Conservation (phyloP, 2,329 filamentous ascomycete species). For the Magnaporthiopsis incrustans region DNA sequence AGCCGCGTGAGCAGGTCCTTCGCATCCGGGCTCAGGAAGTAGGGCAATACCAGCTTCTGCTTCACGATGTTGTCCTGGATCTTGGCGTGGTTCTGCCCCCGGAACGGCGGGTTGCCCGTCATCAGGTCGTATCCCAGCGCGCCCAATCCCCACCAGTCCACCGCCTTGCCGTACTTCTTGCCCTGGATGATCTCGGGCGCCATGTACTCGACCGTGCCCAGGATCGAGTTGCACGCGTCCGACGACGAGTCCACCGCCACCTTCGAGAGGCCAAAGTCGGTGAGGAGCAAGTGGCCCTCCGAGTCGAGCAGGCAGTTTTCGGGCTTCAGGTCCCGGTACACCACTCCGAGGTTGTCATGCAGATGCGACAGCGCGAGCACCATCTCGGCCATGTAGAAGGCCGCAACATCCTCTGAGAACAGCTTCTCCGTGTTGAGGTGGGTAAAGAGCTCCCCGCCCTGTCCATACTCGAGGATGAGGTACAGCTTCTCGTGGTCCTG, state of each 20-base stretch:
- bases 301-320: slow-evolving; percentile 93
- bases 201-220: slow-evolving; percentile 98
- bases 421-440: slow-evolving; percentile 90
- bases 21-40: slow-evolving; percentile 83
- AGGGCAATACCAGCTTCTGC: slow-evolving; percentile 81
- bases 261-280: slow-evolving; percentile 95
- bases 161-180: slow-evolving; percentile 83
- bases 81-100: slow-evolving; percentile 84
- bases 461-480: slow-evolving; percentile 92
- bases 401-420: slow-evolving; percentile 81
- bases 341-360: slow-evolving; percentile 83
- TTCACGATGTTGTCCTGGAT: slow-evolving; percentile 94
- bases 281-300: slow-evolving; percentile 86
- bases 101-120: slow-evolving; percentile 86
- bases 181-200: slow-evolving; percentile 89
- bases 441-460: slow-evolving; percentile 95
- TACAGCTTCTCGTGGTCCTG: slow-evolving; percentile 98
- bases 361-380: slow-evolving; percentile 88
- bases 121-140: slow-evolving; percentile 88
- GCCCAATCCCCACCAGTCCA: slow-evolving; percentile 98
- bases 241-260: slow-evolving; percentile 63
- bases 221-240: slow-evolving; percentile 73
- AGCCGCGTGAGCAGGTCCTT: slow-evolving; percentile 90
- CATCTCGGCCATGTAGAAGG: slow-evolving; percentile 99
- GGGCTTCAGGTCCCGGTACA: slow-evolving; percentile 95